A percentile compares a stretch with the other conserved stretches of the same genome.
Conservation (phyloP, 2,329 filamentous ascomycete genomes). For the Fusarium dlaminii region DNA sequence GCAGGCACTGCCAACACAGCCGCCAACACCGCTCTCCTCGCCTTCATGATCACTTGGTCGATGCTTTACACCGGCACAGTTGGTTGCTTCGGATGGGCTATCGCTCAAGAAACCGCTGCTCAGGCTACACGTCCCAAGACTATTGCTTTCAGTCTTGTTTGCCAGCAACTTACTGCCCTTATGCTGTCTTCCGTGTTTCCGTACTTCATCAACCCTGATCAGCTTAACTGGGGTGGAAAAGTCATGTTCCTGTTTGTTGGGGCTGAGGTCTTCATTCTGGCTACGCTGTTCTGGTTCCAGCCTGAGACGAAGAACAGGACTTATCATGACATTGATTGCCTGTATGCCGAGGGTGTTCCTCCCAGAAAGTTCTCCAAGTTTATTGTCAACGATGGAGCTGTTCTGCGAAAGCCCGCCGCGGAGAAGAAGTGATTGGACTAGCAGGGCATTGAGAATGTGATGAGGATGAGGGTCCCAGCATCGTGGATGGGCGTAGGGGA, state of each 20-base stretch:
- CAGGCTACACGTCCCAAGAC: conserved; percentile 44
- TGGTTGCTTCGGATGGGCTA: conserved; percentile 44
- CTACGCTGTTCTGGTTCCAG: conserved; percentile 46
- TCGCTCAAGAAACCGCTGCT: conserved; percentile 43
- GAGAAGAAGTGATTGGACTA: neutral
- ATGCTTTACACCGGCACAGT: conserved; percentile 44
- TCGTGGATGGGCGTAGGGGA: neutral
- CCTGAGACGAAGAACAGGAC: conserved; percentile 52
- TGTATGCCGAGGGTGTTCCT: conserved; percentile 40
- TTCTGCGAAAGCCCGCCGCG: neutral
- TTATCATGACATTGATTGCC: conserved; percentile 47
- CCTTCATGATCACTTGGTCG: conserved; percentile 45
- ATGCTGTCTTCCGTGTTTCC: conserved; percentile 50
- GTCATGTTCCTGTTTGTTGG: conserved; percentile 51
- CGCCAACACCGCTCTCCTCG: conserved; percentile 41
- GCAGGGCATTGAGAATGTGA: neutral
- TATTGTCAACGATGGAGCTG: conserved; percentile 28
- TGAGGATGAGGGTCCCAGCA: neutral
- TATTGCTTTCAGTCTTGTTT: conserved; percentile 43
- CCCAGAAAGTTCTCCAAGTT: conserved; percentile 40
- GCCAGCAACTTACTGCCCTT: conserved; percentile 48
- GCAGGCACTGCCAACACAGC: conserved; percentile 31
- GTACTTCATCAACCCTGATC: conserved; percentile 51
- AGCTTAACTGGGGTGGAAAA: conserved; percentile 51
- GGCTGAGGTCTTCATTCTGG: conserved; percentile 48